These are phyloP conservation scores for Aspergillus flavus DNA, from an alignment of 2,329 filamentous ascomycete genomes.

Conservation along the genomic window DNA sequence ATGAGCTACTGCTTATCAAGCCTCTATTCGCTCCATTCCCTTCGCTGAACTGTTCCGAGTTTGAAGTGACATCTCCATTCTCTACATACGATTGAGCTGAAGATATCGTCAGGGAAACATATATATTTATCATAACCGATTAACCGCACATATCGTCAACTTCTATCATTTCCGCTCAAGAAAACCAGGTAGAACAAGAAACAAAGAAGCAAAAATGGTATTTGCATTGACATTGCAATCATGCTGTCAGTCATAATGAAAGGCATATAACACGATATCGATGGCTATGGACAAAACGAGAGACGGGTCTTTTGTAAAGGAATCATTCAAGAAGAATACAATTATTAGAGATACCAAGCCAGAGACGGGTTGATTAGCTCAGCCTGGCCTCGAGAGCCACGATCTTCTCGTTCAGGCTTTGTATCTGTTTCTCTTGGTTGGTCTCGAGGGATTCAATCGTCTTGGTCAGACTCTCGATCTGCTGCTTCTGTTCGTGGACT, in stretches of 20 bases:
- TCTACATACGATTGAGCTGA: background rate
- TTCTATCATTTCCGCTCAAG: slow-evolving; percentile 2
- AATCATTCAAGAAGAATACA: slow-evolving; percentile 7
- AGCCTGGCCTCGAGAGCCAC: slow-evolving; percentile 80
- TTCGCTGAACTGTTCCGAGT: too few species aligned
- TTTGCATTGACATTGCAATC: slow-evolving; percentile 20
- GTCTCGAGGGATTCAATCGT: slow-evolving; percentile 79
- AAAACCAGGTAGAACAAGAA: background rate
- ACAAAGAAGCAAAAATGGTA: slow-evolving; percentile 1
- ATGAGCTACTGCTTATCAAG: background rate
- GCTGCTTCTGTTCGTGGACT: slow-evolving; percentile 75
- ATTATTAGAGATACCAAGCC: slow-evolving; percentile 6
- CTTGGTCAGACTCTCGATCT: slow-evolving; percentile 68
- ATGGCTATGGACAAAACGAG: slow-evolving; percentile 21
- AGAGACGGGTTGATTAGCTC: slow-evolving; percentile 38
- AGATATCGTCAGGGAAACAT: background rate
- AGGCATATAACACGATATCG: slow-evolving; percentile 15
- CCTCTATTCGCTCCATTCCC: background rate
- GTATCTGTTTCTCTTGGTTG: slow-evolving; percentile 75
- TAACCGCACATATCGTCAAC: slow-evolving; percentile 1
- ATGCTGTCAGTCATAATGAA: slow-evolving; percentile 15
- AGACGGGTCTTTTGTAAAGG: slow-evolving; percentile 15
- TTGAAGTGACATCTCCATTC: background rate
- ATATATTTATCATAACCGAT: background rate
- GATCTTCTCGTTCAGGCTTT: slow-evolving; percentile 69